Evolutionary conservation across 352 stramenopile genomes (phyloP).

Genomic region (Globisporangium alternatum): DNA sequence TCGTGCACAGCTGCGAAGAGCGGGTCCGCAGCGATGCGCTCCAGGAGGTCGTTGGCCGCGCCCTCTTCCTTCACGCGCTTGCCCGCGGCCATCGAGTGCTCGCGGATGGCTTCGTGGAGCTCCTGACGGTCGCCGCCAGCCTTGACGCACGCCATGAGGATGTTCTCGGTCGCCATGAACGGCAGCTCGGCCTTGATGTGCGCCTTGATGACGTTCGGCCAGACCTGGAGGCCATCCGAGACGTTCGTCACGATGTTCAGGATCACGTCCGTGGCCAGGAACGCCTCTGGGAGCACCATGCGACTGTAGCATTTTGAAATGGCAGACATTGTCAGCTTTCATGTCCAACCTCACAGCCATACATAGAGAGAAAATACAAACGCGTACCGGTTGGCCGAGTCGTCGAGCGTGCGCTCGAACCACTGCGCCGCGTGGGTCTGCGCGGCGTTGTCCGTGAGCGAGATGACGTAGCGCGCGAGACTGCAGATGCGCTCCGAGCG

Average conservation of each 20-base stretch:
- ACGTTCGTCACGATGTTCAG: constrained; percentile 98
- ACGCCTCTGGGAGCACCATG: constrained; percentile 97
- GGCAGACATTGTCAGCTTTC: too few species aligned
- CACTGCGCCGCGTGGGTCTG: constrained; percentile 98
- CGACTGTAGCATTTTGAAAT: constrained; percentile 35
- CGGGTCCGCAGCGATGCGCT: constrained; percentile 94
- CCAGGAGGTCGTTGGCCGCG: constrained; percentile 96
- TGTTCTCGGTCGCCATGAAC: constrained; percentile 99
- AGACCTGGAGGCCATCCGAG: constrained; percentile 95
- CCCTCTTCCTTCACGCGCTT: constrained; percentile 98
- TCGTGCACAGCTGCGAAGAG: constrained; percentile 95
- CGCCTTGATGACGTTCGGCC: constrained; percentile 94
- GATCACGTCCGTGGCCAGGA: constrained; percentile 98
- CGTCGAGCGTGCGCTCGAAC: constrained; percentile 99
- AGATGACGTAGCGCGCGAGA: constrained; percentile 97
- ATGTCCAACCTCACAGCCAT: too few species aligned
- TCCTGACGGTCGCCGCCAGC: constrained; percentile 96
- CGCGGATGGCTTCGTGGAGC: constrained; percentile 98
- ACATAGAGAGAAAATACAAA: too few species aligned
- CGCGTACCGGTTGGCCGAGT: constrained; percentile 94
- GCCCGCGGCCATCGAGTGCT: constrained; percentile 98
- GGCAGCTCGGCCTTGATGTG: constrained; percentile 98
- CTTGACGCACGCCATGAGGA: constrained; percentile 99
- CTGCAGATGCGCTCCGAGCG: constrained; percentile 97
- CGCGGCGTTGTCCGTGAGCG: constrained; percentile 94